These are phyloP conservation scores for Leptographium galeiforme DNA, from an alignment of 2,329 filamentous ascomycete genomes.

Conservation along the genomic window DNA sequence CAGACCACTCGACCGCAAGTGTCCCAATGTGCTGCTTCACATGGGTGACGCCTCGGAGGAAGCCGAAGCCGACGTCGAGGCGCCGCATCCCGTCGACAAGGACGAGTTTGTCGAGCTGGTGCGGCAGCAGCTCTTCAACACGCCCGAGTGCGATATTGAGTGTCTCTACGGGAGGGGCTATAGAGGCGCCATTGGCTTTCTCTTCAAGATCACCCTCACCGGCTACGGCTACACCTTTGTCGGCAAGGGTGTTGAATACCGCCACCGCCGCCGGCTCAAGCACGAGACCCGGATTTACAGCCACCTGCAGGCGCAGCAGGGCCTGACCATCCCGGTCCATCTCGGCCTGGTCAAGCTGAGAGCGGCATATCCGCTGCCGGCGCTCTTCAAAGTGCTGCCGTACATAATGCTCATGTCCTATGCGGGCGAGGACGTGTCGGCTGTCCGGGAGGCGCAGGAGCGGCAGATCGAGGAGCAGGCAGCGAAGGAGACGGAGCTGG, in stretches of 20 bases:
- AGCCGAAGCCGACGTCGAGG: no score
- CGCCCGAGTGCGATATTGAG: not conserved
- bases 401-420: slow-evolving; percentile 2
- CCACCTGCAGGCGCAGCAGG: not conserved
- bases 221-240: slow-evolving; percentile 10
- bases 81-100: no score
- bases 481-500: not conserved
- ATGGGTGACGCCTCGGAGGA: not conserved
- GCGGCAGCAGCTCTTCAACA: not conserved
- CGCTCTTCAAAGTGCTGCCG: not conserved
- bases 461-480: not conserved
- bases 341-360: not conserved
- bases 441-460: not conserved
- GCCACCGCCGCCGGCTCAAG: not conserved
- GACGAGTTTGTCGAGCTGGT: no score
- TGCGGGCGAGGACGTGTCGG: not conserved
- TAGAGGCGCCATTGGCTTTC: slow-evolving; percentile 2
- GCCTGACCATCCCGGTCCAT: not conserved
- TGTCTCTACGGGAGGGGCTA: not conserved
- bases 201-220: slow-evolving; percentile 8
- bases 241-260: slow-evolving; percentile 1
- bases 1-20: not conserved
- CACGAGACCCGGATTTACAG: not conserved
- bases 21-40: not conserved
- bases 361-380: not conserved